Conservation (phyloP, 805 yeast genomes). For the Ogataea glucozyma region DNA sequence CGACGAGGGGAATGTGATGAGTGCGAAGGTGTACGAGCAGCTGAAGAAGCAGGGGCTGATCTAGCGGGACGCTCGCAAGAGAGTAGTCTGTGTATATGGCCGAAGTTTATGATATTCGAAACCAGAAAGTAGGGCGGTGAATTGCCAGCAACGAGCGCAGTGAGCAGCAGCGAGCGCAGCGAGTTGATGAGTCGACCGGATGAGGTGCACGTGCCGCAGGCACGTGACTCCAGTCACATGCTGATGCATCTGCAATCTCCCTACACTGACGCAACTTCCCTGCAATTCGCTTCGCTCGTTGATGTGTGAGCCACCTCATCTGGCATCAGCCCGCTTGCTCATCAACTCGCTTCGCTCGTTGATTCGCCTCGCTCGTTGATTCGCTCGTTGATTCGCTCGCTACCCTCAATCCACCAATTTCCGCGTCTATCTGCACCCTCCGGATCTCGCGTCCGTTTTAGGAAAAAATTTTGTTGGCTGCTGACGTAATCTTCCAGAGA, state of each 20-base stretch:
- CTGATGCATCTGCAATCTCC: neutral
- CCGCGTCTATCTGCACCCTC: too few species aligned
- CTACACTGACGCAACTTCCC: too few species aligned
- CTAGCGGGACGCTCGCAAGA: slow-evolving; percentile 38
- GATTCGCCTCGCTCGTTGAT: too few species aligned
- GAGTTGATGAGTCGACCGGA: neutral
- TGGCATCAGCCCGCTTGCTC: too few species aligned
- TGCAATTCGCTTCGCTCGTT: neutral
- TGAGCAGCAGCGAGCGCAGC: neutral
- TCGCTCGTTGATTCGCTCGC: too few species aligned
- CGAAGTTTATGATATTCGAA: neutral
- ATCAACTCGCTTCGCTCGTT: neutral
- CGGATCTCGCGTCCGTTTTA: slow-evolving; percentile 12
- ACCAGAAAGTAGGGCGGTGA: neutral
- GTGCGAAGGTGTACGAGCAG: slow-evolving; percentile 77
- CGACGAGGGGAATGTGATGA: slow-evolving; percentile 90
- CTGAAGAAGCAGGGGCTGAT: slow-evolving; percentile 84
- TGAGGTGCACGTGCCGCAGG: neutral
- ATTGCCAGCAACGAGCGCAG: neutral
- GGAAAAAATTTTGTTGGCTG: slow-evolving; percentile 11
- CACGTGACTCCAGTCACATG: neutral
- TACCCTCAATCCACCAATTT: too few species aligned
- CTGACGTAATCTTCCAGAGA: slow-evolving; percentile 5
- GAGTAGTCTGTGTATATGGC: too few species aligned
- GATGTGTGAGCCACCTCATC: too few species aligned